Percentiles rank a stretch among this genome's conserved stretches.
These are phyloP conservation scores for Daldinia vernicosa DNA, from an alignment of 495 filamentous ascomycete genomes.

Conservation along the genomic window DNA sequence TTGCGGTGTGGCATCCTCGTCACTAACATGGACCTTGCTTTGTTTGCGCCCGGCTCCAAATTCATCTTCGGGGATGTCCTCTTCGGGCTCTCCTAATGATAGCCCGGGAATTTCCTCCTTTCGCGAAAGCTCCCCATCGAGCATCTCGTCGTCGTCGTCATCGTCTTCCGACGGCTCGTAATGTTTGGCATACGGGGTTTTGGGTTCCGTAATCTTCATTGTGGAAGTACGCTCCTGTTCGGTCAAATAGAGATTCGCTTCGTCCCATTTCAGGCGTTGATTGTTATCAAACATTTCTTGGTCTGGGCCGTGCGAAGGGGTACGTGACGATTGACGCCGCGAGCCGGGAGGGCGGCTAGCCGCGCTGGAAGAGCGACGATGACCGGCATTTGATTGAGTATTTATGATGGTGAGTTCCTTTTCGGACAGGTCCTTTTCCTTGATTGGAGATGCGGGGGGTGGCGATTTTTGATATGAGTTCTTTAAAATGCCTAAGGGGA, in stretches of 20 bases:
- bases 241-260: constrained; percentile 93
- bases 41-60: constrained; percentile 55
- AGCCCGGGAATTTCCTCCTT: constrained; percentile 86
- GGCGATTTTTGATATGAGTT: constrained; percentile 76
- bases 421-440: constrained; percentile 61
- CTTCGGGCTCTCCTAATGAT: constrained; percentile 94
- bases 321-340: constrained; percentile 72
- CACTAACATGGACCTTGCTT: constrained; percentile 77
- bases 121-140: constrained; percentile 70
- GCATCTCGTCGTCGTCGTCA: constrained; percentile 76
- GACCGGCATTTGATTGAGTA: constrained; percentile 92
- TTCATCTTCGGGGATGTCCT: constrained; percentile 63
- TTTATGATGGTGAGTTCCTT: constrained; percentile 93
- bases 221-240: constrained; percentile 94
- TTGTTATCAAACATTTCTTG: constrained; percentile 56
- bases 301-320: constrained; percentile 51
- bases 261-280: constrained; percentile 94
- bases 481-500: constrained; percentile 84
- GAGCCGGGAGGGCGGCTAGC: constrained; percentile 66
- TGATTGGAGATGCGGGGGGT: constrained; percentile 56
- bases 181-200: constrained; percentile 91
- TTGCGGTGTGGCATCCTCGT: constrained; percentile 56
- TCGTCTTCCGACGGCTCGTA: constrained; percentile 92
- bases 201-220: constrained; percentile 99
- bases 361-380: constrained; percentile 81